Conservation (phyloP, 495 filamentous ascomycete species). For the Echria macrotheca region DNA sequence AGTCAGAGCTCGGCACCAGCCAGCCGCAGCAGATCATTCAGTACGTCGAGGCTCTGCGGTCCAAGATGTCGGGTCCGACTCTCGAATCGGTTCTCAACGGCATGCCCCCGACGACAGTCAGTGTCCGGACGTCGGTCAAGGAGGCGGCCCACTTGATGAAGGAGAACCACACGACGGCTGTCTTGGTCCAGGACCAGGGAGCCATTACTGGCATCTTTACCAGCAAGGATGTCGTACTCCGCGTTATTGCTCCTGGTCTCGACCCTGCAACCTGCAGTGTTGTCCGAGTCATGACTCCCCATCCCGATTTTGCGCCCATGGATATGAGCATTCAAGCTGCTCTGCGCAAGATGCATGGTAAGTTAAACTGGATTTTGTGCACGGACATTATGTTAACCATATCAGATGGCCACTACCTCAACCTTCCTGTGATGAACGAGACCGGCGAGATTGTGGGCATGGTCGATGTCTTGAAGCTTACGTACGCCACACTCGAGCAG, state of each 20-base stretch:
- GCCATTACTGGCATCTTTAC: slow-evolving; percentile 99
- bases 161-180: slow-evolving; percentile 94
- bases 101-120: slow-evolving; percentile 86
- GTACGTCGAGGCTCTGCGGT: slow-evolving; percentile 90
- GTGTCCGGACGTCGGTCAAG: slow-evolving; percentile 89
- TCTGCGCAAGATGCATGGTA: slow-evolving; percentile 97
- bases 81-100: slow-evolving; percentile 92
- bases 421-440: slow-evolving; percentile 97
- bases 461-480: slow-evolving; percentile 97
- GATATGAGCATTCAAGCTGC: slow-evolving; percentile 99
- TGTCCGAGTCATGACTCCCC: slow-evolving; percentile 96
- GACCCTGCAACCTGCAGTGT: slow-evolving; percentile 95
- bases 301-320: slow-evolving; percentile 95
- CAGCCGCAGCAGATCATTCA: slow-evolving; percentile 98
- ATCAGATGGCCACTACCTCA: slow-evolving; percentile 93
- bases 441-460: slow-evolving; percentile 96
- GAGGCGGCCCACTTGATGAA: slow-evolving; percentile 95
- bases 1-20: slow-evolving; percentile 91
- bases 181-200: slow-evolving; percentile 93
- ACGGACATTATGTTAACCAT: slow-evolving; percentile 6
- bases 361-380: slow-evolving; percentile 22
- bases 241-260: slow-evolving; percentile 93
- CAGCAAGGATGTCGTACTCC: slow-evolving; percentile 97
- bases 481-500: slow-evolving; percentile 96
- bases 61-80: slow-evolving; percentile 97